Percentiles rank a stretch among this genome's conserved stretches.
phyloP scores from a whole-genome alignment of 2,329 filamentous ascomycete genomes.

The Sporothrix inflata region DNA sequence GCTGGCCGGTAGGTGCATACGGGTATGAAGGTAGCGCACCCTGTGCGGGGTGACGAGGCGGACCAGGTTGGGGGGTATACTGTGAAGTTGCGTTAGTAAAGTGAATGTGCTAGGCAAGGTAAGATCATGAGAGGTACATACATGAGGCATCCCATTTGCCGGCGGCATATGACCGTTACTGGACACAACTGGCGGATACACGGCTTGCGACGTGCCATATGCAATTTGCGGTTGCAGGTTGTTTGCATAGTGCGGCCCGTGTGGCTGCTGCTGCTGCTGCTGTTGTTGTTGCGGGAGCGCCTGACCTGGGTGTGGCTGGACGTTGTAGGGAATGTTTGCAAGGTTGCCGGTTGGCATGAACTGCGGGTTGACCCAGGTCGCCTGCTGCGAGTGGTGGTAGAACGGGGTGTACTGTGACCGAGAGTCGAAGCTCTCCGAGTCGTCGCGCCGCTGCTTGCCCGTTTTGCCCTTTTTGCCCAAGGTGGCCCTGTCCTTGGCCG shows the following conservation, averaged over 20 bases:
- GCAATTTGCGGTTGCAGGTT: constrained; percentile 49
- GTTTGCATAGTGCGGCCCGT: constrained; percentile 31
- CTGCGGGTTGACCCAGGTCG: constrained; percentile 61
- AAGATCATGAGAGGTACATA: neutral
- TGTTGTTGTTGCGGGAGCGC: constrained; percentile 17
- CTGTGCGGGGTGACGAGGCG: constrained; percentile 27
- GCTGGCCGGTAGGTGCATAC: constrained; percentile 44
- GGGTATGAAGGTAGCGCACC: constrained; percentile 29
- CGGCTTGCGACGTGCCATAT: constrained; percentile 50
- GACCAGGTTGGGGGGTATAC: constrained; percentile 43
- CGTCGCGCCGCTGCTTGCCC: constrained; percentile 63
- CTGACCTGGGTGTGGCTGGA: neutral
- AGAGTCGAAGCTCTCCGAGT: constrained; percentile 67
- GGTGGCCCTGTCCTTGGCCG: constrained; percentile 75
- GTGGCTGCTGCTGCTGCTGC: constrained; percentile 10
- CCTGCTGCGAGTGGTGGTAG: constrained; percentile 59
- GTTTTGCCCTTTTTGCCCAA: constrained; percentile 72
- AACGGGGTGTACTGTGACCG: constrained; percentile 71
- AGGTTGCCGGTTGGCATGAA: constrained; percentile 45
- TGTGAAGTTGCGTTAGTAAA: constrained; percentile 32
- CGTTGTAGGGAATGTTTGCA: neutral
- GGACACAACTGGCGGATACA: constrained; percentile 50
- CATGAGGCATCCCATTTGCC: constrained; percentile 43
- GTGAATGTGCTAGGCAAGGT: neutral
- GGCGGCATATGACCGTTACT: constrained; percentile 47